Evolutionary conservation across 2,329 filamentous ascomycete genomes (phyloP).

Genomic region (Aspergillus tanneri): DNA sequence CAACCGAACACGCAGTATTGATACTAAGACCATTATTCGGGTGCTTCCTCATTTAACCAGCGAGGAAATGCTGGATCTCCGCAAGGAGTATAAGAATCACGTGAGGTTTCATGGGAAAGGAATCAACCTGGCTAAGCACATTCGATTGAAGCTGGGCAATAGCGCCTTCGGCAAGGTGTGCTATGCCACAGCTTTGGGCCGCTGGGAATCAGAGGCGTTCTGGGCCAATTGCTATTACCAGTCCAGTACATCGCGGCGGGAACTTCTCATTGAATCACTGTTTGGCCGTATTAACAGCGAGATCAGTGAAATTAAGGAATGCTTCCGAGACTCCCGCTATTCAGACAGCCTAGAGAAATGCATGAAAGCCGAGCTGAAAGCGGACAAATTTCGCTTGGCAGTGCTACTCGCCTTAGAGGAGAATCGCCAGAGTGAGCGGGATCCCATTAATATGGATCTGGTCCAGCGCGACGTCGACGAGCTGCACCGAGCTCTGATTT

Average conservation of each 20-base stretch:
- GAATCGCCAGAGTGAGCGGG: constrained; percentile 76
- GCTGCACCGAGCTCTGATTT: constrained; percentile 67
- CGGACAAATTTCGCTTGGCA: constrained; percentile 92
- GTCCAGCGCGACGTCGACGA: constrained; percentile 71
- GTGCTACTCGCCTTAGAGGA: constrained; percentile 82
- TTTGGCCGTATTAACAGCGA: constrained; percentile 91
- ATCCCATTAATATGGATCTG: constrained; percentile 61
- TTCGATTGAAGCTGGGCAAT: constrained; percentile 51
- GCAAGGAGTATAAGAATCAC: constrained; percentile 85
- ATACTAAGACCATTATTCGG: constrained; percentile 71
- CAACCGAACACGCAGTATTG: constrained; percentile 62
- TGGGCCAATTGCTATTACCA: constrained; percentile 99
- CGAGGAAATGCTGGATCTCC: constrained; percentile 81
- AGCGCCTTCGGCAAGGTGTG: constrained; percentile 76
- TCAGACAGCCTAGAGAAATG: constrained; percentile 74
- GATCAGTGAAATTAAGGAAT: constrained; percentile 78
- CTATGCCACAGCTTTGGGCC: constrained; percentile 84
- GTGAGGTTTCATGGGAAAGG: constrained; percentile 63
- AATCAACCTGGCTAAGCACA: constrained; percentile 53
- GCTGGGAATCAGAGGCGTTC: constrained; percentile 91
- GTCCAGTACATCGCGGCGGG: constrained; percentile 75
- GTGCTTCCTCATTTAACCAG: constrained; percentile 82
- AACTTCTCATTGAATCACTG: constrained; percentile 87
- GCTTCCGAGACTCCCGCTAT: constrained; percentile 91
- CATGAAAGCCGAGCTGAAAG: constrained; percentile 89